A percentile compares a stretch with the other conserved stretches of the same genome.
Conservation (phyloP, 257 asterid genomes). For the Euphrasia confusa region DNA sequence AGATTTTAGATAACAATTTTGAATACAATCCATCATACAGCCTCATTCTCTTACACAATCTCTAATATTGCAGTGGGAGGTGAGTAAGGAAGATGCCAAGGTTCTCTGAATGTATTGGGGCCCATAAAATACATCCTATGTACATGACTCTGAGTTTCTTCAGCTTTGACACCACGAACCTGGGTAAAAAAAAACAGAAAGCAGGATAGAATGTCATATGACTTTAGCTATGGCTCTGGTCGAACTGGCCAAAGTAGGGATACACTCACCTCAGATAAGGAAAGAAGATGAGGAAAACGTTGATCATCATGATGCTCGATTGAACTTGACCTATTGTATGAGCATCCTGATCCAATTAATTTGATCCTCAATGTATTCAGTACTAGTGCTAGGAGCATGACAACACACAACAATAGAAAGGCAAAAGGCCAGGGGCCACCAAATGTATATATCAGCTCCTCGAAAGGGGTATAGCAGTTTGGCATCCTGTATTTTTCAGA, state of each 20-base stretch:
- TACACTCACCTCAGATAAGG: constrained; percentile 77
- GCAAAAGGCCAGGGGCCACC: constrained; percentile 95
- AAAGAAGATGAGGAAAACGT: constrained; percentile 84
- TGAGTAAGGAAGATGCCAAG: constrained; percentile 97
- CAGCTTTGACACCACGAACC: constrained; percentile 88
- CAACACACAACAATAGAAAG: constrained; percentile 52
- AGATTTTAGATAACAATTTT: background rate
- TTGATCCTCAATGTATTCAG: constrained; percentile 70
- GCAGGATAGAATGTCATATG: constrained; percentile 18
- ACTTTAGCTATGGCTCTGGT: constrained; percentile 5
- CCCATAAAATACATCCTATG: constrained; percentile 97
- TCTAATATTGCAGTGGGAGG: constrained; percentile 81
- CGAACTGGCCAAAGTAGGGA: constrained; percentile 13
- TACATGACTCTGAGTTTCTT: constrained; percentile 84
- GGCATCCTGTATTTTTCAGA: constrained; percentile 82
- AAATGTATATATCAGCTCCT: constrained; percentile 83
- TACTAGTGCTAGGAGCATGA: constrained; percentile 62
- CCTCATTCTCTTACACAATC: constrained; percentile 67
- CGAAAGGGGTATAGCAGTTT: constrained; percentile 89
- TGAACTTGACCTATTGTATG: constrained; percentile 49
- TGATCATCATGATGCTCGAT: constrained; percentile 62
- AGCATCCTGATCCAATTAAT: constrained; percentile 66
- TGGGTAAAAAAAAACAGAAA: constrained; percentile 27
- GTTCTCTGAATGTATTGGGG: constrained; percentile 93
- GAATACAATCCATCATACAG: constrained; percentile 18